A percentile compares a stretch with the other conserved stretches of the same genome.
Conservation (phyloP, 2,329 filamentous ascomycete species). For the Fonsecaea monophora region DNA sequence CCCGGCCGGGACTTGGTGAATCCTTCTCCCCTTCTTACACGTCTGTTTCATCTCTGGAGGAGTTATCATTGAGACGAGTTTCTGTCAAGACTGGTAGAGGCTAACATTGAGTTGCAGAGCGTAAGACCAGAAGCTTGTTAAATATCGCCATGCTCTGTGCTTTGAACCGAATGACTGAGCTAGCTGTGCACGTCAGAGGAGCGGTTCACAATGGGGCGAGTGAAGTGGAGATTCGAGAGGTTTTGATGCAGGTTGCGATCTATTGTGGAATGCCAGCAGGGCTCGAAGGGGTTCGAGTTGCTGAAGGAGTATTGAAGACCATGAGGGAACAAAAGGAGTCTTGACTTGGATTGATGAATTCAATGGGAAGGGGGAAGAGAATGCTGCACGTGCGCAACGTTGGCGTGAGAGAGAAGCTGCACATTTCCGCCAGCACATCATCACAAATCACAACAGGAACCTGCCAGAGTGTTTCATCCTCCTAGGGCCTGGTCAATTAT, state of each 20-base stretch:
- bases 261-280: constrained; percentile 56
- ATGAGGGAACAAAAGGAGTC: constrained; percentile 27
- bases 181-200: constrained; percentile 67
- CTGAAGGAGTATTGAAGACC: constrained; percentile 38
- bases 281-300: constrained; percentile 49
- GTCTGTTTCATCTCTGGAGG: neutral
- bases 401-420: constrained; percentile 1
- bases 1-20: constrained; percentile 63
- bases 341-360: constrained; percentile 5
- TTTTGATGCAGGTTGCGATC: constrained; percentile 41
- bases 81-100: neutral
- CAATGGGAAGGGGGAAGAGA: neutral
- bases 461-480: neutral
- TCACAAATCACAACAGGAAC: neutral
- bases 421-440: neutral
- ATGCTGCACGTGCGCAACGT: neutral
- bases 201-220: constrained; percentile 68
- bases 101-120: constrained; percentile 33
- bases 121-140: constrained; percentile 66
- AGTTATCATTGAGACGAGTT: neutral
- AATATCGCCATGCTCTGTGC: constrained; percentile 71
- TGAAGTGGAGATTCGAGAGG: constrained; percentile 68
- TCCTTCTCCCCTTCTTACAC: constrained; percentile 1
- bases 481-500: neutral
- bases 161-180: constrained; percentile 64